Base-by-base conservation (phyloP, 1,284 basidiomycete genomes). In the Microbotryum silenes-acaulis region DNA sequence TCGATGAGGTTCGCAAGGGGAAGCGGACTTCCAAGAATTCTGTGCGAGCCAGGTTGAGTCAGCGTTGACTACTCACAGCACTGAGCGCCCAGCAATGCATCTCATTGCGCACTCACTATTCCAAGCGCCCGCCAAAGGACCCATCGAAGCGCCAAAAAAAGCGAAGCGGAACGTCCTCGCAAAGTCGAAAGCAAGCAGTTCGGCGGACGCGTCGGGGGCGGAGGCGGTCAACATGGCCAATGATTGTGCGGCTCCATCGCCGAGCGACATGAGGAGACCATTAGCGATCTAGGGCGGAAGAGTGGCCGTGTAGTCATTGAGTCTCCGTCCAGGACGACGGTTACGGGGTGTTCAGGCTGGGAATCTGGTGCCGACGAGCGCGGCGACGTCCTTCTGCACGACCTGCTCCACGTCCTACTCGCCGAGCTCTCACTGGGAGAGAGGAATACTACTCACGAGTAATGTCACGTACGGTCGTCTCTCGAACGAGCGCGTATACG, bases 1-100 rank as follows among this genome's bases (percentile, higher is more conserved):
- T 50, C 37, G 55, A n/a, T 21, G 54, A 18, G 14, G 62, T 25
- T 29, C 67, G 59, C 9, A 69, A 61, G 1, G 67, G 67, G 57
- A 69, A 69, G 12, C 62, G 67, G 48, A 69, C 63, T 31, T 69
- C 67, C 57, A 69, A 65, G 55, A 64, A 67, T 52, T 69, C 67
- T 68, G 60, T 3, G 9, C 48, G 14, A 12, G 12, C n/a, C 31
- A 10, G 37, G 20, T 10, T 7, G 31, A 31, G 37, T 42, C 37
- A 42, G 37, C 37, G 37, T 42, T 31, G 31, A 31, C 31, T 31
- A 31, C 31, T 31, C 31, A 8, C 31, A 31, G 37, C 16, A 42
- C 37, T 18, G 10, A 18, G 37, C 37, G 31, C 37, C 37, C 10
- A 42, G 12, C 37, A 4, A 42, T 9, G 31, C 31, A 31, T 31